Evolutionary conservation across 129 eudicot genomes (phyloP).

Genomic region (Solidago caesia): DNA sequence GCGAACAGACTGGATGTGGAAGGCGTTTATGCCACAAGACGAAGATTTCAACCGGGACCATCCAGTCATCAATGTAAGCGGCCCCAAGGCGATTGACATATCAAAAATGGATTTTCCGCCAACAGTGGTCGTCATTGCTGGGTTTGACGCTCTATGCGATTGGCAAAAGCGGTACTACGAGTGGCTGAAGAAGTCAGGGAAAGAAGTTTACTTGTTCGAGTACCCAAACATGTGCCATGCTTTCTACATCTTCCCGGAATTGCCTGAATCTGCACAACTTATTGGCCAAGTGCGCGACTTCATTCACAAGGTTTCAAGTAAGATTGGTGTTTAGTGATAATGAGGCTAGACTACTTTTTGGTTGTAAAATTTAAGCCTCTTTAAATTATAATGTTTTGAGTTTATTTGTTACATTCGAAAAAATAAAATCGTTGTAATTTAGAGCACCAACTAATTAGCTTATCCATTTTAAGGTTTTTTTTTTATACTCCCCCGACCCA

Average conservation of each 20-base stretch:
- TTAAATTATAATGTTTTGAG: not conserved
- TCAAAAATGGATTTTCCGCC: slow-evolving; percentile 28
- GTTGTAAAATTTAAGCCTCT: not conserved
- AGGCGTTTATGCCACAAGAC: slow-evolving; percentile 27
- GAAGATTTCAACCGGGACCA: slow-evolving; percentile 25
- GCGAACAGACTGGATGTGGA: slow-evolving; percentile 32
- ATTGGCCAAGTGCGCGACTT: slow-evolving; percentile 10
- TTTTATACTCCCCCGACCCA: too few species aligned
- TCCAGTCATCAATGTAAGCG: slow-evolving; percentile 25
- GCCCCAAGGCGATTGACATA: slow-evolving; percentile 29
- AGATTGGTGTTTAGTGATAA: not conserved
- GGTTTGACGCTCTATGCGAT: slow-evolving; percentile 15
- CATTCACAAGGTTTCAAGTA: slow-evolving; percentile 11
- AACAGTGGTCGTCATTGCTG: slow-evolving; percentile 22
- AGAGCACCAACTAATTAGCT: too few species aligned
- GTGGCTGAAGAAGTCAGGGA: slow-evolving; percentile 23
- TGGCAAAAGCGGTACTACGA: slow-evolving; percentile 30
- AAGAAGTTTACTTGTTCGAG: slow-evolving; percentile 28
- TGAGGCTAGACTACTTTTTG: not conserved
- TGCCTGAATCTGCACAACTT: slow-evolving; percentile 23
- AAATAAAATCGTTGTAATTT: too few species aligned
- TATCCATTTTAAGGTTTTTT: too few species aligned
- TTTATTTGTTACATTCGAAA: too few species aligned
- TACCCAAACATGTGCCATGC: slow-evolving; percentile 31
- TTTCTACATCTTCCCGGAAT: slow-evolving; percentile 29